A percentile compares a stretch with the other conserved stretches of the same genome.
Evolutionary conservation across 345 rosid genomes (phyloP).

Genomic region (Dipteronia dyeriana): DNA sequence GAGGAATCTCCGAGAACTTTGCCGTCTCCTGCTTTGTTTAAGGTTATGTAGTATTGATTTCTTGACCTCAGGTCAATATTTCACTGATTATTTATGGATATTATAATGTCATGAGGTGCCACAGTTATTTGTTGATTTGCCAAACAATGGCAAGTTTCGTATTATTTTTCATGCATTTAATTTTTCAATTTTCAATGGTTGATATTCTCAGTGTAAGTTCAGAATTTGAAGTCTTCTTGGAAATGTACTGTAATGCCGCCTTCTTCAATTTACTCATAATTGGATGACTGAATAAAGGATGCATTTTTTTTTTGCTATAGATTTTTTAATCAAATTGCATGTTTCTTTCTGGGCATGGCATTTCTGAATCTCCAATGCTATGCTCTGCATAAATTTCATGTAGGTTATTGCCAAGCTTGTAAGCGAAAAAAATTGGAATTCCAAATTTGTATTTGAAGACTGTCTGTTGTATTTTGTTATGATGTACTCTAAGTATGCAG

Average conservation of each 20-base stretch:
- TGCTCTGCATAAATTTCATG: neutral
- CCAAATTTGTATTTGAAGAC: constrained; percentile 8
- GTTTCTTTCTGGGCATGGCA: too few relatives aligned
- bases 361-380: neutral
- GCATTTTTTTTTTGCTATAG: neutral
- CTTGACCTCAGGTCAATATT: constrained; percentile 18
- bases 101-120: neutral
- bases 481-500: constrained; percentile 14
- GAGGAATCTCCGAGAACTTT: constrained; percentile 1
- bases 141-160: neutral
- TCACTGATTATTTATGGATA: neutral
- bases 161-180: neutral
- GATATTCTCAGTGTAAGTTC: neutral
- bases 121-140: neutral
- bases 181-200: neutral
- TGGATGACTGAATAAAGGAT: neutral
- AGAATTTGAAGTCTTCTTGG: constrained; percentile 2
- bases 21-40: neutral
- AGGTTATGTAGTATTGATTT: neutral
- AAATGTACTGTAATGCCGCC: neutral
- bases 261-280: neutral
- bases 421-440: constrained; percentile 10
- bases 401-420: neutral
- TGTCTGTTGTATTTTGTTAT: constrained; percentile 13
- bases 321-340: neutral